Evolutionary conservation across 345 rosid species (phyloP), one percentile per base, ranked within the genome.

Genomic region (Melaleuca quinquenervia): DNA sequence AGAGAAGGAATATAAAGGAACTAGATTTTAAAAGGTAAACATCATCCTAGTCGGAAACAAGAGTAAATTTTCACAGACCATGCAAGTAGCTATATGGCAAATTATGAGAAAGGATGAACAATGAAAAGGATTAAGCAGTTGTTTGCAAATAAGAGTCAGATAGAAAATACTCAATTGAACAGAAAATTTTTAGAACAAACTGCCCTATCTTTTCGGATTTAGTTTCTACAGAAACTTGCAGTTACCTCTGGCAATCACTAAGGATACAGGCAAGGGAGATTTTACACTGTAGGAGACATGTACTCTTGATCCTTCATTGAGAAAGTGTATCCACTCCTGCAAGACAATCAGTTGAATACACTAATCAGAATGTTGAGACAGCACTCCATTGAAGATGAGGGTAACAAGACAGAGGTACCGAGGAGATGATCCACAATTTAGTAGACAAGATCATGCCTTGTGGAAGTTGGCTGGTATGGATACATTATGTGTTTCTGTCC

Each of bases 261-360:
- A 93, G 83, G 90, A 91, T 85, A 94, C 52, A 84, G 93, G 90
- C 11, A 86, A 83, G 64, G 92, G 83, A 52, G 95, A 90, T 83
- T 84, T 91, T 51, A 94, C 88, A 41, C 21, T 84, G 89, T 93
- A 93, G 83, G 89, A 89, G 86, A 94, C 86, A 10, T 86, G 88
- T 55, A 94, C 74, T 84, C 88, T 74, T 11, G 95, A 94, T 83
- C 93, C 93, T 82, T 89, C 85, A 86, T 94, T 93, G 48, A 94
- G 90, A 87, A 87, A 94, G 85, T 88, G 88, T 24, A 89, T 10
- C 95, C 96, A 94, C 70, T 93, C 92, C 96, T 93, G 92, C 87
- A 86, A 76, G 62, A 32, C 32, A 27, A 75, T 75, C 29, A 75
- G 55, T 21, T 58, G 22, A 78, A 84, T 51, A 45, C 45, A 83